Base-by-base conservation (phyloP, 768 basidiomycete genomes). In the Tricholoma sp. region DNA sequence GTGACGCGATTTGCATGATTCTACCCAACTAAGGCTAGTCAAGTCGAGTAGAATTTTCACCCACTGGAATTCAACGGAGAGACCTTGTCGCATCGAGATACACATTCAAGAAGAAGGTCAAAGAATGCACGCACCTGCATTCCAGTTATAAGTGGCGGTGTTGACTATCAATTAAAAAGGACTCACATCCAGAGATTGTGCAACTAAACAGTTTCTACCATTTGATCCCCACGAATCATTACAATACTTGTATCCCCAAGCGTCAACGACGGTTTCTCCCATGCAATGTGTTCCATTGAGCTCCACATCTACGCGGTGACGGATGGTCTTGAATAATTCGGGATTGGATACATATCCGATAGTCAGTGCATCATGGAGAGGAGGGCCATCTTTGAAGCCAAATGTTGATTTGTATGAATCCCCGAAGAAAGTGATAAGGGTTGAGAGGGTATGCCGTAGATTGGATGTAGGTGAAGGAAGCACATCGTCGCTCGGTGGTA, bases 261-360 rank as follows among this genome's bases (percentile, higher is more conserved):
- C 63, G 62, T 95, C 91, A 1, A 92, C 88, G 2, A 91, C 79
- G 0, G 93, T 94, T 65, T 92, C 86, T 5, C 92, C 93, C 11
- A 75, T 72, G 1, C 87, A 82, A 59, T 86, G 83, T 16, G 73
- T 71, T 3, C 88, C 89, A 5, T 74, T 76, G 16, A 88, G 76
- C 62, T 95, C 93, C n/a, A 91, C 79, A 60, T 95, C 93, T 0
- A 94, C 91, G 46, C 88, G 78, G 66, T 85, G 83, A n/a, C 92
- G 76, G 50, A 67, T 79, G 32, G 73, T 72, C 21, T 68, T 67
- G 69, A 94, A 93, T 1, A 93, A 62, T 4, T 83, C 77, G 0
- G 91, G 90, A n/a, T 71, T 69, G 0, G 84, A 80, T 34, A 93
- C 75, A 59, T 89, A 94, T 9, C 84, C 88, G 47, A 94, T 75